These are phyloP conservation scores for Botrytis elliptica DNA, from an alignment of 2,329 filamentous ascomycete species.

Conservation along the genomic window DNA sequence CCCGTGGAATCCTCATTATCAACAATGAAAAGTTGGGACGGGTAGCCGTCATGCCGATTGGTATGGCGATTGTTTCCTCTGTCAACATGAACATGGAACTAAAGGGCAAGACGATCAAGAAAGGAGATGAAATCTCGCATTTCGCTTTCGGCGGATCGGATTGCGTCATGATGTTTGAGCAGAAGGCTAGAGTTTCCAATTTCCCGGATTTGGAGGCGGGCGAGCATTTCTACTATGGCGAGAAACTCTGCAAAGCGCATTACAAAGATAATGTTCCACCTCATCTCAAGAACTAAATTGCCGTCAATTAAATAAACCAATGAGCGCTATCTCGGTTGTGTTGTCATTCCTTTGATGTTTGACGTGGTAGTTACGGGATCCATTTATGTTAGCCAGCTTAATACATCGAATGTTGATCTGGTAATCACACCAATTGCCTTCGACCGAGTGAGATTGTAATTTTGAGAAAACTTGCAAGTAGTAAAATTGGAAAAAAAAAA, in stretches of 20 bases:
- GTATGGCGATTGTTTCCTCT: conserved; percentile 47
- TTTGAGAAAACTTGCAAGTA: background rate
- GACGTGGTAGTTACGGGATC: background rate
- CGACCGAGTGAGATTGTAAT: background rate
- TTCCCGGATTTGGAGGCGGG: conserved; percentile 9
- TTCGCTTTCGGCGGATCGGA: conserved; percentile 48
- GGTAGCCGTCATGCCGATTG: conserved; percentile 46
- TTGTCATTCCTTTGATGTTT: background rate
- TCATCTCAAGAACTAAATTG: background rate
- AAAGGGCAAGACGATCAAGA: conserved; percentile 34
- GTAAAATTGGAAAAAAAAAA: background rate
- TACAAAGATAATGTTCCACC: background rate
- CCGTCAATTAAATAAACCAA: background rate
- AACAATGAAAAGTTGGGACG: conserved; percentile 39
- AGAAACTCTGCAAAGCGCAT: conserved; percentile 15
- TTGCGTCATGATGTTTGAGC: conserved; percentile 43
- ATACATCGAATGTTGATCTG: background rate
- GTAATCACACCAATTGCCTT: background rate
- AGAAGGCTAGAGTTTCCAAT: conserved; percentile 16
- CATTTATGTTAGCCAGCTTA: background rate
- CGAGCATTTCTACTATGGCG: conserved; percentile 19
- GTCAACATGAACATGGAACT: conserved; percentile 38
- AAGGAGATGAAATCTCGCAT: conserved; percentile 45
- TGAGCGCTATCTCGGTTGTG: background rate
- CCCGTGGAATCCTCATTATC: conserved; percentile 43